These are phyloP conservation scores for Tulasnella sp. DNA, from an alignment of 768 basidiomycete species.

Conservation along the genomic window DNA sequence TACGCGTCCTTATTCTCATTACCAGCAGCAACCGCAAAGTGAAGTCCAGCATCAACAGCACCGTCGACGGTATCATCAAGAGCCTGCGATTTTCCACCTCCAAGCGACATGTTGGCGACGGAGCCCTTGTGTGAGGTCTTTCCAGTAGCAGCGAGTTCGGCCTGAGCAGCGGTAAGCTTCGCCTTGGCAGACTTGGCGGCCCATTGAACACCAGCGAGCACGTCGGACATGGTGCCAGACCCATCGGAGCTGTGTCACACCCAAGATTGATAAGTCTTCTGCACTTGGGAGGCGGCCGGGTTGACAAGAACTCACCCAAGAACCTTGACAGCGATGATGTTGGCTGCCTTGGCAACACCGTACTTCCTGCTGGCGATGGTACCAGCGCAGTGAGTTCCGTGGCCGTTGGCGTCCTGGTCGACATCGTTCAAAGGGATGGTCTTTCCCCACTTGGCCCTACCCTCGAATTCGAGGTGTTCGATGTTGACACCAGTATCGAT, in stretches of 20 bases:
- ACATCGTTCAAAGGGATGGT: conserved; percentile 76
- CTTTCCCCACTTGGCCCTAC: conserved; percentile 86
- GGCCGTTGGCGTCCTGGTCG: conserved; percentile 90
- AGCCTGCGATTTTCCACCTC: conserved; percentile 82
- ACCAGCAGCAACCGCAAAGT: conserved; percentile 97
- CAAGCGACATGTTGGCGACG: conserved; percentile 95
- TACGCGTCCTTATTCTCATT: conserved; percentile 27
- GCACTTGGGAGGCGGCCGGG: too few species aligned
- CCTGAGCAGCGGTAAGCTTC: conserved; percentile 50
- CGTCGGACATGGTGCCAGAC: conserved; percentile 90
- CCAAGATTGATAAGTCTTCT: not conserved
- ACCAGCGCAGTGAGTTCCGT: conserved; percentile 65
- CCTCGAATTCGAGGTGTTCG: conserved; percentile 75
- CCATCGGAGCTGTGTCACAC: conserved; percentile 69
- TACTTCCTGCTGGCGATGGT: conserved; percentile 91
- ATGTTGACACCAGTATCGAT: conserved; percentile 70
- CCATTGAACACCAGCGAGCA: conserved; percentile 78
- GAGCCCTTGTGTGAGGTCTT: conserved; percentile 85
- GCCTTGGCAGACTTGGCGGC: conserved; percentile 41
- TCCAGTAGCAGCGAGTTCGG: conserved; percentile 61
- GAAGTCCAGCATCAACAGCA: conserved; percentile 74
- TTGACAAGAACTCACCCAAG: conserved; percentile 18
- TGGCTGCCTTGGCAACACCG: conserved; percentile 91
- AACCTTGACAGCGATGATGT: conserved; percentile 85
- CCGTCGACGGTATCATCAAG: conserved; percentile 78